A percentile compares a stretch with the other conserved stretches of the same genome.
Evolutionary conservation across 2,329 filamentous ascomycete genomes (phyloP).

Genomic region (Pestalotiopsis sp.): DNA sequence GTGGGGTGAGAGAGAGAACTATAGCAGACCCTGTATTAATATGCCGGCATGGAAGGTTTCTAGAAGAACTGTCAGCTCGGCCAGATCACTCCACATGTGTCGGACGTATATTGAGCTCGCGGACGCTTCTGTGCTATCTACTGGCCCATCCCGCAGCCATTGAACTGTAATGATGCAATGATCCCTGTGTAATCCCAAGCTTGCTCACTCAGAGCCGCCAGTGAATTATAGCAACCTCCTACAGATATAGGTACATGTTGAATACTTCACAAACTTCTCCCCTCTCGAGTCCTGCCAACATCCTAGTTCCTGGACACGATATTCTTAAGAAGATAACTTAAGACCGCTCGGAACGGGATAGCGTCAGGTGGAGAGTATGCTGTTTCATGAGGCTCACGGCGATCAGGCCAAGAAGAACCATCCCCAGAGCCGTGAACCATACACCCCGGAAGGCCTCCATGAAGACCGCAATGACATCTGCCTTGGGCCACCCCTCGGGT

Average conservation of each 20-base stretch:
- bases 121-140: slow-evolving; percentile 4
- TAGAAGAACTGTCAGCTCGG: slow-evolving; percentile 8
- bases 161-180: slow-evolving; percentile 10
- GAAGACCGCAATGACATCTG: slow-evolving; percentile 72
- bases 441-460: slow-evolving; percentile 78
- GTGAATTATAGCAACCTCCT: background rate
- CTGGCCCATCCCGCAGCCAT: slow-evolving; percentile 1
- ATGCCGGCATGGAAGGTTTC: slow-evolving; percentile 11
- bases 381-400: slow-evolving; percentile 73
- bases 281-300: background rate
- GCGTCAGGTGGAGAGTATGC: slow-evolving; percentile 74
- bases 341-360: slow-evolving; percentile 45
- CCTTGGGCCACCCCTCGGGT: slow-evolving; percentile 66
- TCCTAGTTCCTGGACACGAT: background rate
- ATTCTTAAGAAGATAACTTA: background rate
- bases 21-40: slow-evolving; percentile 4
- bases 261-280: slow-evolving; percentile 4
- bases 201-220: background rate
- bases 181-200: slow-evolving; percentile 2
- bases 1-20: slow-evolving; percentile 4
- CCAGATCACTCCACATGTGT: background rate
- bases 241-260: slow-evolving; percentile 13
- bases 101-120: slow-evolving; percentile 5
- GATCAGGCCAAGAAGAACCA: slow-evolving; percentile 64
- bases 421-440: slow-evolving; percentile 69